Evolutionary conservation across 2,329 filamentous ascomycete species (phyloP), one percentile per base, ranked within the genome.

Genomic region (Penicillium rolfsii): DNA sequence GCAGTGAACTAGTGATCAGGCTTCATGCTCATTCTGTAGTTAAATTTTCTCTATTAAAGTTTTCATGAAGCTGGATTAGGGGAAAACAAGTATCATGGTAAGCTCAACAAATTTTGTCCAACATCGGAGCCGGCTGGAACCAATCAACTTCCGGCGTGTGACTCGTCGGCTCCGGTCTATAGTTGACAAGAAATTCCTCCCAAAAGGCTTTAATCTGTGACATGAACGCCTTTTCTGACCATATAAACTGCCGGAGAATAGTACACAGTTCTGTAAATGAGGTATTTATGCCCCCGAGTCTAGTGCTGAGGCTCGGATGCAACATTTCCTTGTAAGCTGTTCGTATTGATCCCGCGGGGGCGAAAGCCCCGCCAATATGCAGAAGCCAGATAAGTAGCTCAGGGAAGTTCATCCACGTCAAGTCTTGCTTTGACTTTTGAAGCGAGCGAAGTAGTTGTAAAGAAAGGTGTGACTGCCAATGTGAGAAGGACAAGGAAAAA

Each of bases 211-310:
- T 71, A 0, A 74, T 71, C 1, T 72, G 69, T 4, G 59, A 40
- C 46, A 57, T 12, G 53, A 79, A 80, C 33, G 75, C 76, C 4
- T 67, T 70, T 1, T 78, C 73, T 9, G 78, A 80, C 78, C 78
- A 81, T 38, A 77, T 74, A 50, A 79, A 80, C 30, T 67, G 67
- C 52, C 69, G 70, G 43, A 80, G 55, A 24, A 75, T 68, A 16
- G 49, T 46, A 30, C 73, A 64, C 24, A 78, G 22, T 41, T 72
- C 70, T 7, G 67, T 26, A 75, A 75, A 79, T 46, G 77, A 75
- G 11, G 5, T 49, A 56, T 71, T 70, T 24, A 70, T 30, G 14
- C 16, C 33, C 30, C 14, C 28, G 2, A 57, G n/a, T 24, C 40
- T 26, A n/a, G 24, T 52, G 12, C 36, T 36, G 22, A n/a, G 26